phyloP scores from a whole-genome alignment of 2,329 filamentous ascomycete genomes.

The Cercospora janseana region DNA sequence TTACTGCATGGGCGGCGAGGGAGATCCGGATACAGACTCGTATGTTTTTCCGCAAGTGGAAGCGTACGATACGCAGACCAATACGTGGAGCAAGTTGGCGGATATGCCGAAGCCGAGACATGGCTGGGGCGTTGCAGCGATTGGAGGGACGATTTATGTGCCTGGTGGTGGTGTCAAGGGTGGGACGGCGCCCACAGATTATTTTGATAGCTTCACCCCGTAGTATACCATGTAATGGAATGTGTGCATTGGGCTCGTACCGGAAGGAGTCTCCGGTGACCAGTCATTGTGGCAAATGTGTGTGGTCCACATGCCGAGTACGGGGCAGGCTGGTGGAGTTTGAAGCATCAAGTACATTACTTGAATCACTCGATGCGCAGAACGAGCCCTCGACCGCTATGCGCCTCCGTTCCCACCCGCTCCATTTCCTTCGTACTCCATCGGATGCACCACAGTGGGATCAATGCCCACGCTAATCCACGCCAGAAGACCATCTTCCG shows the following conservation, averaged over 20 bases:
- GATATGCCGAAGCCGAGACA: constrained; percentile 14
- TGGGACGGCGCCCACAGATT: constrained; percentile 9
- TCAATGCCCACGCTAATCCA: constrained; percentile 56
- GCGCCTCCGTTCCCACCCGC: constrained; percentile 13
- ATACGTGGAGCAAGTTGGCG: constrained; percentile 2
- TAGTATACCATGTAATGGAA: too few species aligned
- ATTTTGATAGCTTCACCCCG: constrained; percentile 13
- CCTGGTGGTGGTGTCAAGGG: constrained; percentile 14
- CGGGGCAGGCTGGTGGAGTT: too few species aligned
- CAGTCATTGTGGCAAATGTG: too few species aligned
- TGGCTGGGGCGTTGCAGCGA: constrained; percentile 10
- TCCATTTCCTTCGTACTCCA: constrained; percentile 9
- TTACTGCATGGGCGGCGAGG: constrained; percentile 17
- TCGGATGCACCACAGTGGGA: constrained; percentile 28
- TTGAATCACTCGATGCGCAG: too few species aligned
- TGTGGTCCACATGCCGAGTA: too few species aligned
- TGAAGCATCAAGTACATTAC: too few species aligned
- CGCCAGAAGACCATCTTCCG: constrained; percentile 52
- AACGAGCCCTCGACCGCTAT: too few species aligned
- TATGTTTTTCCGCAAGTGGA: constrained; percentile 12
- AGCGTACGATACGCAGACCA: constrained; percentile 8
- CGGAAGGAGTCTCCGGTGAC: too few species aligned
- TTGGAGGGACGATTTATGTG: constrained; percentile 10
- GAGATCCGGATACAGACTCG: constrained; percentile 1
- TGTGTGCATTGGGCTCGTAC: too few species aligned